Evolutionary conservation across 1,139 yeast species (phyloP), one percentile per base, ranked within the genome.

Genomic region (Meyerozyma carpophila): DNA sequence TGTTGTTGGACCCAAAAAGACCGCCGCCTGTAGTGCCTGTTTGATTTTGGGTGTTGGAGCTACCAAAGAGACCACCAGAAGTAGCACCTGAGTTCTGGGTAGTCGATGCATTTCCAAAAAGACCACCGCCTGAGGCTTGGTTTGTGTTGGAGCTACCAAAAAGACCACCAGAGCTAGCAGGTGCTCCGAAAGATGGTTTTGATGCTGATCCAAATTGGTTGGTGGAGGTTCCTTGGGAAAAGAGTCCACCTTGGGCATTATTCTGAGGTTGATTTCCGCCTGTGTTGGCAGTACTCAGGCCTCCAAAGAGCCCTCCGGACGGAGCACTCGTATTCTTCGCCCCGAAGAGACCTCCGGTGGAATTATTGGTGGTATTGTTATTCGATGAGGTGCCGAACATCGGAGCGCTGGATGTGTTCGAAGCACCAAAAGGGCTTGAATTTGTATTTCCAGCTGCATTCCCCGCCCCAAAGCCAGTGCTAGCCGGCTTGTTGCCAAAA

Each of bases 321-420:
- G 37, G 21, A n/a, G 42, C 11, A 14, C 41, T 31, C 8, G 44
- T 24, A n/a, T 45, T 45, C 14, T 44, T 50, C 31, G 50, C 52
- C 2, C 72, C 71, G 51, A 63, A 64, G 21, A 65, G 49, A 21
- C 68, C 67, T 7, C 68, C 66, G 16, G 50, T 31, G 4, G 25
- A 8, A 18, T 14, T 20, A 20, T 18, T 34, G 14, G 34, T 13
- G 3, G 18, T 3, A 13, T 13, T 31, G 14, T 16, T 31, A 8
- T 13, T 31, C 34, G 34, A 31, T 37, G 38, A 13, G 25, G 31
- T n/a, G 13, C 37, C 37, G 26, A 37, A 21, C 16, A 20, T 9
- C 45, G 8, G 18, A 24, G 28, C 37, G 13, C 43, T 29, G 28
- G 43, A 21, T 32, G 50, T 44, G 34, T 49, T 47, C 29, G 41